Conservation (phyloP, 371 early-diverging fungal species). For the Dinochytrium kinnereticum region DNA sequence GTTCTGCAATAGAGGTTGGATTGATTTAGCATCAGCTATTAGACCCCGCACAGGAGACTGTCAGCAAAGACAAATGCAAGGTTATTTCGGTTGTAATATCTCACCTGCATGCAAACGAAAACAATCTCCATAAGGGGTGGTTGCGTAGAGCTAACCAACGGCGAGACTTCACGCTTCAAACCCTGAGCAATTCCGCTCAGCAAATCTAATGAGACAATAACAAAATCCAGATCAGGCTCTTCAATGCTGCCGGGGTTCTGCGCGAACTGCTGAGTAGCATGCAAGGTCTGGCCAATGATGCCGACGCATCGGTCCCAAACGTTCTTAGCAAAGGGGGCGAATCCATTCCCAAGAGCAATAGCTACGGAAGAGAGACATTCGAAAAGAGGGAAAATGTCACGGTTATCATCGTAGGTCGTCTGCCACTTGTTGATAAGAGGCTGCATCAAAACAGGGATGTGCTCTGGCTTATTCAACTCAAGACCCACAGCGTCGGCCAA, state of each 20-base stretch:
- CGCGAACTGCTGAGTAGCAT: constrained; percentile 55
- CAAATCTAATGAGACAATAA: constrained; percentile 93
- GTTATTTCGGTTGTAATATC: constrained; percentile 1
- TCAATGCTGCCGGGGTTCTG: constrained; percentile 45
- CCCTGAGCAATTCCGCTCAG: constrained; percentile 92
- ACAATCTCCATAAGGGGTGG: constrained; percentile 75
- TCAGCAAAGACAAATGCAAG: no score
- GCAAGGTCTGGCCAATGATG: constrained; percentile 76
- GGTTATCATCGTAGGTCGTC: constrained; percentile 74
- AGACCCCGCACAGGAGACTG: no score
- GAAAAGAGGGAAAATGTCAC: constrained; percentile 88
- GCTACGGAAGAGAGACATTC: constrained; percentile 92
- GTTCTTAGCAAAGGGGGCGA: constrained; percentile 80
- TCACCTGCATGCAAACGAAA: constrained; percentile 76
- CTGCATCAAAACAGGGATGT: constrained; percentile 80
- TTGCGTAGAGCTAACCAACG: constrained; percentile 61
- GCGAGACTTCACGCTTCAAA: constrained; percentile 73
- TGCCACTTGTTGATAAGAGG: constrained; percentile 86
- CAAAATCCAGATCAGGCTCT: constrained; percentile 88
- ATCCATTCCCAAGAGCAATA: constrained; percentile 81
- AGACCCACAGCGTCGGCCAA: constrained; percentile 87
- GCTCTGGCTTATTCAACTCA: constrained; percentile 77
- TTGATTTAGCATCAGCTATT: no score
- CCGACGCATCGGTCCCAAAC: constrained; percentile 87
- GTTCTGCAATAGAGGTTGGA: constrained; percentile 61